These are phyloP conservation scores for Chloropicon primus DNA, from an alignment of 139 green algal genomes.

Conservation along the genomic window DNA sequence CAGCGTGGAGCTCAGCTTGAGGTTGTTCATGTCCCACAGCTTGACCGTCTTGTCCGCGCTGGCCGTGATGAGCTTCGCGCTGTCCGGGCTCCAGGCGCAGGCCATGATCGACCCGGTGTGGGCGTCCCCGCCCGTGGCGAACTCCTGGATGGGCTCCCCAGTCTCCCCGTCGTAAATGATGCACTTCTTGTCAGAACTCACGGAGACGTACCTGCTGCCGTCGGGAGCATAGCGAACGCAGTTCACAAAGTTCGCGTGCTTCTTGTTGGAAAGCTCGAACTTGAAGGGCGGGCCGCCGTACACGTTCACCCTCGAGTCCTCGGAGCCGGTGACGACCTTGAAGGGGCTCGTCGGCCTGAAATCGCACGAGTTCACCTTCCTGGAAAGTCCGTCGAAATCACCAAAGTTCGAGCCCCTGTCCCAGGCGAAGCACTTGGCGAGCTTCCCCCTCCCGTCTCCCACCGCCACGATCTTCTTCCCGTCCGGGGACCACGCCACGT, in stretches of 20 bases:
- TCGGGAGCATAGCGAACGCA: constrained; percentile 33
- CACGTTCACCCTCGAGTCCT: constrained; percentile 30
- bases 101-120: neutral
- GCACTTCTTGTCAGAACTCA: constrained; percentile 20
- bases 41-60: constrained; percentile 35
- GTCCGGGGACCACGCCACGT: constrained; percentile 29
- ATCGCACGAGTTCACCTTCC: constrained; percentile 25
- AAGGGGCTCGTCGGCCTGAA: constrained; percentile 29
- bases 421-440: constrained; percentile 20
- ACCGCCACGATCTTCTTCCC: constrained; percentile 26
- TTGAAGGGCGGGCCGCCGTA: constrained; percentile 40
- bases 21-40: constrained; percentile 22
- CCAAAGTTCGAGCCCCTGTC: constrained; percentile 11
- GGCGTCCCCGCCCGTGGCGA: constrained; percentile 2
- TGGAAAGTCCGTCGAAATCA: constrained; percentile 29
- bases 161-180: constrained; percentile 21
- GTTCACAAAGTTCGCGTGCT: constrained; percentile 38
- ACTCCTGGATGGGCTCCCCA: constrained; percentile 8
- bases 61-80: constrained; percentile 23
- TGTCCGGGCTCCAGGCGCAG: neutral
- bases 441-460: constrained; percentile 18
- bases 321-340: constrained; percentile 23
- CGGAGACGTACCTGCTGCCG: constrained; percentile 19
- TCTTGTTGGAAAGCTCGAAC: constrained; percentile 13
- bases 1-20: neutral